These are phyloP conservation scores for Astrothelium subdiscretum DNA, from an alignment of 495 filamentous ascomycete species.

Conservation along the genomic window DNA sequence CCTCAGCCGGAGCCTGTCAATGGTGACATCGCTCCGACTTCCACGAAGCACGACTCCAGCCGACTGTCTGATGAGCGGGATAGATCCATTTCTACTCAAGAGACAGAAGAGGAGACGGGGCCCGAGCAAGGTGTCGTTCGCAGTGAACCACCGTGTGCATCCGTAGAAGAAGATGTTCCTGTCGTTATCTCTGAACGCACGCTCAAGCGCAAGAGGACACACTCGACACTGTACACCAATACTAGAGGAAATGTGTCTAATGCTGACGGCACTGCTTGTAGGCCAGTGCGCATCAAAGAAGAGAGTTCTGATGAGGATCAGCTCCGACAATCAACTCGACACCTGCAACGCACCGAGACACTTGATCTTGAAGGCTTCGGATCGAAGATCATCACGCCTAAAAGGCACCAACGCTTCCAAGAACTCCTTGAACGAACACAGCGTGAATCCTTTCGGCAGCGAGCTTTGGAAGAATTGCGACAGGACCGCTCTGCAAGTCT, in stretches of 20 bases:
- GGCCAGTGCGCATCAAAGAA: slow-evolving; percentile 23
- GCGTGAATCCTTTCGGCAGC: not conserved
- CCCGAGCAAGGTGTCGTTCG: not conserved
- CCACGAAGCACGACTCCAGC: not conserved
- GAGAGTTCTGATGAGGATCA: slow-evolving; percentile 9
- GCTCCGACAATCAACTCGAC: not conserved
- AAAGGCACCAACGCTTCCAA: slow-evolving; percentile 8
- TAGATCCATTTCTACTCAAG: not conserved
- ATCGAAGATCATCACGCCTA: slow-evolving; percentile 12
- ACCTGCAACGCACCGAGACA: slow-evolving; percentile 20
- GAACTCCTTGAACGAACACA: slow-evolving; percentile 3
- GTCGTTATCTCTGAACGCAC: slow-evolving; percentile 21
- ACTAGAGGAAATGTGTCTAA: not conserved
- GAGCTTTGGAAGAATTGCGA: slow-evolving; percentile 3
- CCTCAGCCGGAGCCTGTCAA: not conserved
- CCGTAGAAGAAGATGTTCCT: slow-evolving; percentile 17
- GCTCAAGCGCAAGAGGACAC: slow-evolving; percentile 23
- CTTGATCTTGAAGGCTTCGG: slow-evolving; percentile 28
- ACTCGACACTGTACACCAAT: not conserved
- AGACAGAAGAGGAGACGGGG: not conserved
- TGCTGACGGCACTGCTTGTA: slow-evolving; percentile 9
- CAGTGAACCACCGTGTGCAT: not conserved
- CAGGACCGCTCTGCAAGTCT: slow-evolving; percentile 15
- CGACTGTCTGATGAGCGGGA: not conserved
- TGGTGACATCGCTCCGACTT: not conserved